phyloP scores from a whole-genome alignment of 305 asterid species.

The Fraxinus velutina region DNA sequence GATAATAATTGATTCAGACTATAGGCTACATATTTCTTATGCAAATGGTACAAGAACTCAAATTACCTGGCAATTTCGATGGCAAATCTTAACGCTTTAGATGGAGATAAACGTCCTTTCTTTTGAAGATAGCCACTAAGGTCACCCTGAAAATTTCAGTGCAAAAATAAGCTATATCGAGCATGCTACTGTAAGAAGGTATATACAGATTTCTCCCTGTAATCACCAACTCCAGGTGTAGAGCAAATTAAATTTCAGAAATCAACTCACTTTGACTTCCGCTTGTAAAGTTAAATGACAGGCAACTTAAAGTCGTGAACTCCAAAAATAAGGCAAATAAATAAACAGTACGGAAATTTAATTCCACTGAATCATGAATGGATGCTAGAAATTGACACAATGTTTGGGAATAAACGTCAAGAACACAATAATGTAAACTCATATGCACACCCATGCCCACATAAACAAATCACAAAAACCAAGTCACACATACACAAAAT shows the following conservation, averaged over 20 bases:
- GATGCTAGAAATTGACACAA: background rate
- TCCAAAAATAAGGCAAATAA: background rate
- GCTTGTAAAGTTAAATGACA: conserved; percentile 2
- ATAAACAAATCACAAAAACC: background rate
- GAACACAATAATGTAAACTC: background rate
- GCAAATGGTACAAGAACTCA: conserved; percentile 11
- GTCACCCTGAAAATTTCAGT: conserved; percentile 62
- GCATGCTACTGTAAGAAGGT: background rate
- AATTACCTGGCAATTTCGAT: conserved; percentile 91
- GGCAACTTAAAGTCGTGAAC: conserved; percentile 4
- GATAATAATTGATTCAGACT: background rate
- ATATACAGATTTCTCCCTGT: background rate
- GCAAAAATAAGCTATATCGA: conserved; percentile 16
- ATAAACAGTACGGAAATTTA: background rate
- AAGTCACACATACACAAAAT: background rate
- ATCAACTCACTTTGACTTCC: conserved; percentile 8
- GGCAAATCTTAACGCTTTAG: conserved; percentile 81
- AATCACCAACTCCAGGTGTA: background rate
- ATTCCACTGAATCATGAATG: background rate
- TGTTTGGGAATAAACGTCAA: background rate
- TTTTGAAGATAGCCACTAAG: conserved; percentile 72
- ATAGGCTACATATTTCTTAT: background rate
- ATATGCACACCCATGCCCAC: background rate
- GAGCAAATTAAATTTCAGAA: background rate
- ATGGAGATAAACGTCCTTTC: conserved; percentile 84